phyloP scores from a whole-genome alignment of 2,329 filamentous ascomycete species.

The Berkeleyomyces basicola region DNA sequence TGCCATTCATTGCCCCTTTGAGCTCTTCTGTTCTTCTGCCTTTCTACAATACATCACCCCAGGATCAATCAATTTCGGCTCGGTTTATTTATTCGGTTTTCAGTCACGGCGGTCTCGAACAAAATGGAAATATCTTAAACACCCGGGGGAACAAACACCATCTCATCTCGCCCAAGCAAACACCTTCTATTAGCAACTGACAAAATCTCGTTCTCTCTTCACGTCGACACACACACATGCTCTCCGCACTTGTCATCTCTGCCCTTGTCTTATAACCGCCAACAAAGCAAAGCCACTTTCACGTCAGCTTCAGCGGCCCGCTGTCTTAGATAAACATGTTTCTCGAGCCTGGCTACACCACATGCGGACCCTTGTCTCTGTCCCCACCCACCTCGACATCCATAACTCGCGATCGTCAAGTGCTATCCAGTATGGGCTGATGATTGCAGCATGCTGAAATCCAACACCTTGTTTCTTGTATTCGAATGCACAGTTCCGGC shows the following conservation, averaged over 20 bases:
- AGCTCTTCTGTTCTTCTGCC: slow-evolving; percentile 2
- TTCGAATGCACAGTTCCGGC: neutral
- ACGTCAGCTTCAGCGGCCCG: neutral
- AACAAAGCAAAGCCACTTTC: neutral
- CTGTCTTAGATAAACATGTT: neutral
- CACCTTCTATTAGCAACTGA: neutral
- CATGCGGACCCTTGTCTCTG: neutral
- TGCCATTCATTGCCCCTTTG: neutral
- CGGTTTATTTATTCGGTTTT: slow-evolving; percentile 5
- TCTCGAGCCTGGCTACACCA: neutral
- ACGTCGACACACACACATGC: neutral
- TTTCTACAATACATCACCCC: slow-evolving; percentile 1
- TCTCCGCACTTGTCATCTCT: neutral
- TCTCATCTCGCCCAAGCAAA: neutral
- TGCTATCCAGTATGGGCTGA: neutral
- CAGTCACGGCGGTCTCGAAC: slow-evolving; percentile 12
- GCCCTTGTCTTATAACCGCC: neutral
- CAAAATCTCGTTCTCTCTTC: slow-evolving; percentile 5
- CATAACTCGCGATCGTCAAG: neutral
- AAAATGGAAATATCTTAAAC: slow-evolving; percentile 12
- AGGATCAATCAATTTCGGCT: slow-evolving; percentile 5
- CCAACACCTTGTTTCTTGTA: neutral
- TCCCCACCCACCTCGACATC: neutral
- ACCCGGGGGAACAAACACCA: slow-evolving; percentile 6
- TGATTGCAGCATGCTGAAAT: neutral